Evolutionary conservation across 176 grass and related monocot genomes (phyloP).

Genomic region (Paspalum vaginatum): DNA sequence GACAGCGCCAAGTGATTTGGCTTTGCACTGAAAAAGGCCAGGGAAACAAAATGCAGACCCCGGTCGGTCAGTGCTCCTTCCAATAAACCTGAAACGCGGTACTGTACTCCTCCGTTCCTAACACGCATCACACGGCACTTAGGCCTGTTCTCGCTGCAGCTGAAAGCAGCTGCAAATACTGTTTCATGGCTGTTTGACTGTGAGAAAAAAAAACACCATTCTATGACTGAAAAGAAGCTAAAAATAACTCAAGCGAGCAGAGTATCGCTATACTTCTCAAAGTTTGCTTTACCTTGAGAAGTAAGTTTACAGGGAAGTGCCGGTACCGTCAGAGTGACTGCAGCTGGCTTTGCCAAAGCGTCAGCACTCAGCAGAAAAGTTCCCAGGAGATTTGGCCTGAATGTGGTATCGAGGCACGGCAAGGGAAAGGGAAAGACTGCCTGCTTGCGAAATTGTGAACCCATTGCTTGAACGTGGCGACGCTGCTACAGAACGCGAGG

Average conservation of each 20-base stretch:
- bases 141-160: no score
- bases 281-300: slow-evolving; percentile 14
- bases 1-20: not conserved
- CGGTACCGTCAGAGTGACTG: not conserved
- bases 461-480: not conserved
- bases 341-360: not conserved
- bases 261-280: not conserved
- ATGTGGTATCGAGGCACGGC: not conserved
- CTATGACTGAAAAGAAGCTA: no score
- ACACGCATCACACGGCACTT: no score
- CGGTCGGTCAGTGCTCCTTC: not conserved
- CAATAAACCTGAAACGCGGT: not conserved
- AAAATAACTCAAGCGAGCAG: no score
- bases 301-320: not conserved
- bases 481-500: not conserved
- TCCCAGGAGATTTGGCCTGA: not conserved
- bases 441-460: not conserved
- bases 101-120: not conserved
- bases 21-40: not conserved
- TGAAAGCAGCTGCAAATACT: no score
- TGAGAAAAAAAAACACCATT: no score
- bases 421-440: not conserved
- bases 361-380: not conserved
- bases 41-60: no score
- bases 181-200: no score